Base-by-base conservation (phyloP, 371 early-diverging fungal genomes). In the Mortierella sp. region DNA sequence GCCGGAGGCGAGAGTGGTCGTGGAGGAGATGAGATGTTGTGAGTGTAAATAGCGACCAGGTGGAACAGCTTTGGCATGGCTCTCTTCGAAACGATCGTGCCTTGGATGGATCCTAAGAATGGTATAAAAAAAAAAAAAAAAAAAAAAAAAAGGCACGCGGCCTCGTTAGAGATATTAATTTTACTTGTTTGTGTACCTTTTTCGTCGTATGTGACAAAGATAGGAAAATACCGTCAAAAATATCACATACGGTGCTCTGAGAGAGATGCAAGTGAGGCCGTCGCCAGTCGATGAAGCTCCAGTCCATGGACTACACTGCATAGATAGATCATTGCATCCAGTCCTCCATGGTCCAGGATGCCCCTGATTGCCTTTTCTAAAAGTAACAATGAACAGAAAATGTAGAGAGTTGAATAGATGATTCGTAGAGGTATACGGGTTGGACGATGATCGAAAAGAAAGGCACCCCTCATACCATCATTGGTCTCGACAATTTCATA, bases 271-370 rank as follows among this genome's bases (percentile, higher is more conserved):
- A 90, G 72, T 29, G 86, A 83, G 4, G 85, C 82, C 0, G 90
- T 88, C 0, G 85, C 81, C 12, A 85, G 71, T 21, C 86, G 84
- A 68, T 88, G 89, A 0, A 90, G 67, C 25, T 87, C 84, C 4
- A 64, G 72, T 43, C 81, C 83, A 47, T 81, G 85, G 3, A 76
- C 82, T 18, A 84, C 65, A 30, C 82, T 72, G 70, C 88, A 88
- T 1, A 90, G 71, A 81, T 88, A 90, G 7, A 90, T 79, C 29
- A 88, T 65, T 7, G 90, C 88, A 77, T 90, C 90, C 21, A 90
- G 69, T 21, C 89, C 89, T 2, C 90, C 90, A 61, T 90, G 81
- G 28, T 76, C 86, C 5, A 89, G 74, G 51, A 90, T 79, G 60
- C 82, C 84, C 43, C 84, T 83, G 7, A 89, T 61, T 46, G 84